Conservation (phyloP, 495 filamentous ascomycete genomes). For the Achaetomiella virescens region DNA sequence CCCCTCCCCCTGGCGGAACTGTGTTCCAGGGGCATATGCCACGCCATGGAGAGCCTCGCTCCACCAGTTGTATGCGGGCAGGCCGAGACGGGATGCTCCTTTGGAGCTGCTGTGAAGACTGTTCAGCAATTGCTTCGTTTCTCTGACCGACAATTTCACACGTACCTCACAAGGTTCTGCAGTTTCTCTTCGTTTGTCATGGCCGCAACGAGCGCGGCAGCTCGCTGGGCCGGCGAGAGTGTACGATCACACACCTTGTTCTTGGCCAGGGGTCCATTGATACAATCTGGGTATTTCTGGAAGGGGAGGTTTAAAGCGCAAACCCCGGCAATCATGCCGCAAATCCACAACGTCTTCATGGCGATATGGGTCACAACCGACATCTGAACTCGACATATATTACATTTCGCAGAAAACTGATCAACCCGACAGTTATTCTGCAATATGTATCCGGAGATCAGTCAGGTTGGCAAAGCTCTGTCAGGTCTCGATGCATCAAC, state of each 20-base stretch:
- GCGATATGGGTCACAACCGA: background rate
- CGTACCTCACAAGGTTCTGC: slow-evolving; percentile 31
- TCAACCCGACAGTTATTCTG: no score
- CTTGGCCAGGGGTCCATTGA: slow-evolving; percentile 26
- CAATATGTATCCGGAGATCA: no score
- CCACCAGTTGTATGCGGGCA: slow-evolving; percentile 47
- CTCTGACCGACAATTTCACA: no score
- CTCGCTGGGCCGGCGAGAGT: slow-evolving; percentile 39
- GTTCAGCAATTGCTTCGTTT: no score
- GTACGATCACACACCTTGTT: slow-evolving; percentile 47
- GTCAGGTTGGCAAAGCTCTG: no score
- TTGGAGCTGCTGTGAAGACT: no score
- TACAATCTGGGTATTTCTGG: slow-evolving; percentile 32
- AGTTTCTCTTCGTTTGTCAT: slow-evolving; percentile 39
- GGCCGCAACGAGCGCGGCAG: slow-evolving; percentile 33
- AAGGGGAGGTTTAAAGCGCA: slow-evolving; percentile 12
- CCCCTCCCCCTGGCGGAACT: slow-evolving; percentile 24
- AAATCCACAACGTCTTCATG: slow-evolving; percentile 2
- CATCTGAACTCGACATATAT: background rate
- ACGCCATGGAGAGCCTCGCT: slow-evolving; percentile 49
- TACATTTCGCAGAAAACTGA: background rate
- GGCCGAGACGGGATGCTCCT: slow-evolving; percentile 36
- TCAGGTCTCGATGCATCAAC: no score
- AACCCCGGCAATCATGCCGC: background rate
- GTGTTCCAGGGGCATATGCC: slow-evolving; percentile 30